Percentiles rank a stretch among this genome's conserved stretches.
phyloP scores from a whole-genome alignment of 495 filamentous ascomycete species.

The Oleoguttula mirabilis region DNA sequence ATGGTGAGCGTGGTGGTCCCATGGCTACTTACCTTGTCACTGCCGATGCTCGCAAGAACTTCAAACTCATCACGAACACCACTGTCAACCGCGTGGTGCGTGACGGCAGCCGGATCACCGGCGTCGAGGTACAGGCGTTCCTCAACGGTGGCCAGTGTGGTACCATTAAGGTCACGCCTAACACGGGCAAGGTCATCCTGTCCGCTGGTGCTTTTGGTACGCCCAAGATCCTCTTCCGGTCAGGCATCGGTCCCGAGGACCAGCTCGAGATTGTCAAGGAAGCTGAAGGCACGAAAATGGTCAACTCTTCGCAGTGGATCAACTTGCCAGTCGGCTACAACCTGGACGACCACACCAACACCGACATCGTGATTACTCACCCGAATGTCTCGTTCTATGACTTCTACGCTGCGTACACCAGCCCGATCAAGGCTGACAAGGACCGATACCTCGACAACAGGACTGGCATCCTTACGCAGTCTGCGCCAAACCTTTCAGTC shows the following conservation, averaged over 20 bases:
- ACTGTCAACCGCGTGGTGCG: constrained; percentile 55
- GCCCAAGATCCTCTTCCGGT: constrained; percentile 51
- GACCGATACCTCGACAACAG: constrained; percentile 38
- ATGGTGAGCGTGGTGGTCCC: constrained; percentile 58
- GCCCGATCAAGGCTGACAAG: constrained; percentile 36
- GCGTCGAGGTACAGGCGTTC: constrained; percentile 53
- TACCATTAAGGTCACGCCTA: constrained; percentile 45
- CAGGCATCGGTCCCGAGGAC: constrained; percentile 29
- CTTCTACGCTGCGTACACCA: constrained; percentile 49
- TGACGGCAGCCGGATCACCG: constrained; percentile 46
- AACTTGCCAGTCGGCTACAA: constrained; percentile 63
- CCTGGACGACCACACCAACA: constrained; percentile 62
- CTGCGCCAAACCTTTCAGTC: constrained; percentile 55
- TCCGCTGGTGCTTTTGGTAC: constrained; percentile 61
- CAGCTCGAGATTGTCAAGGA: constrained; percentile 27
- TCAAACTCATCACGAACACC: constrained; percentile 54
- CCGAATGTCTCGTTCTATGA: constrained; percentile 50
- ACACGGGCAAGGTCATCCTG: constrained; percentile 53
- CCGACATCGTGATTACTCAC: constrained; percentile 52
- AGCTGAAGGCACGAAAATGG: constrained; percentile 27
- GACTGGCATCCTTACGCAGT: constrained; percentile 53
- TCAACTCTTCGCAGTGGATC: constrained; percentile 57
- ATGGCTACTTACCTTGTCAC: constrained; percentile 60
- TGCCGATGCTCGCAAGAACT: constrained; percentile 49
- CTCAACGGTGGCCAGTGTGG: constrained; percentile 44